A percentile compares a stretch with the other conserved stretches of the same genome.
Conservation (phyloP, 805 yeast genomes). For the Candida hungchunana region DNA sequence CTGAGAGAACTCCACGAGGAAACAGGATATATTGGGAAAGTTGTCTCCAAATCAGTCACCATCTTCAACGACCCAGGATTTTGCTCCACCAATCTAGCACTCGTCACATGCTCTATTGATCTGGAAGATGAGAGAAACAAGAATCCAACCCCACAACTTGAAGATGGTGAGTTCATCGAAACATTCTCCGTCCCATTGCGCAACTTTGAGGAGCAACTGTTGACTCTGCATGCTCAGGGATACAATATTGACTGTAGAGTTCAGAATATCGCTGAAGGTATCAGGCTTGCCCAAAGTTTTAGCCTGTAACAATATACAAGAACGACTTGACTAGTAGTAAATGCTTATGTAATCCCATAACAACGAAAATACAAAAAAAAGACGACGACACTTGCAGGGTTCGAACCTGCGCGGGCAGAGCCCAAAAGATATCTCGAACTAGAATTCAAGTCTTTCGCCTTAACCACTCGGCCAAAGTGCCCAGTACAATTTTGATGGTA, state of each 20-base stretch:
- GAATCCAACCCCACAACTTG: slow-evolving; percentile 70
- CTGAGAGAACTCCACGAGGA: slow-evolving; percentile 86
- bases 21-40: slow-evolving; percentile 83
- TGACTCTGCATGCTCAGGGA: slow-evolving; percentile 54
- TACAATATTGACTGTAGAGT: slow-evolving; percentile 82
- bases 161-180: slow-evolving; percentile 90
- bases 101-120: slow-evolving; percentile 79
- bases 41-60: slow-evolving; percentile 40
- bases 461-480: slow-evolving; percentile 30
- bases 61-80: slow-evolving; percentile 82
- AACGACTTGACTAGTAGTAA: background rate
- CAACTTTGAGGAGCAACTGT: slow-evolving; percentile 51
- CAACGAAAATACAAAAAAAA: slow-evolving; percentile 2
- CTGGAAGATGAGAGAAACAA: slow-evolving; percentile 57
- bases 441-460: slow-evolving; percentile 28
- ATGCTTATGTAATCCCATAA: background rate
- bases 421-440: slow-evolving; percentile 24
- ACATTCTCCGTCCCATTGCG: slow-evolving; percentile 70
- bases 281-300: slow-evolving; percentile 48
- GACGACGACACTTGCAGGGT: slow-evolving; percentile 27
- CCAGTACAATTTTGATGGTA: slow-evolving; percentile 1
- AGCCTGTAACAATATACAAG: slow-evolving; percentile 13
- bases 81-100: slow-evolving; percentile 79
- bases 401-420: slow-evolving; percentile 30
- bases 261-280: slow-evolving; percentile 81